Conservation (phyloP, 78 protist genomes). For the Paulinella micropora region DNA sequence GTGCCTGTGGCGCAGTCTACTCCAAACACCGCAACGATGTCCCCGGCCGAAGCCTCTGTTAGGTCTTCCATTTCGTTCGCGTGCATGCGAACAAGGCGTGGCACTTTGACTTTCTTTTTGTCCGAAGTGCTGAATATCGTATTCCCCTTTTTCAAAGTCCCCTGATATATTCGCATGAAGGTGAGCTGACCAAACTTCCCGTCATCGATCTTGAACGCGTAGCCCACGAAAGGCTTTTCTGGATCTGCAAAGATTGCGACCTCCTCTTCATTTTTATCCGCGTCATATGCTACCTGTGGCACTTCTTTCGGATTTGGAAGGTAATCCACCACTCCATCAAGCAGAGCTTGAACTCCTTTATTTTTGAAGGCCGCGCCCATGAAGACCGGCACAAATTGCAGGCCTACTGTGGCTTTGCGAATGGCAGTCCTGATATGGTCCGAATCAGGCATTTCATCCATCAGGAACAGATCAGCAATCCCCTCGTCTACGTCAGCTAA, state of each 20-base stretch:
- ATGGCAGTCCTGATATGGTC: conserved; percentile 28
- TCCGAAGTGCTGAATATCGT: neutral
- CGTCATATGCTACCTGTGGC: neutral
- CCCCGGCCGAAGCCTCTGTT: conserved; percentile 47
- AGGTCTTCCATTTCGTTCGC: conserved; percentile 68
- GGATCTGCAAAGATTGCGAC: conserved; percentile 35
- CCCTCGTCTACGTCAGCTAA: conserved; percentile 54
- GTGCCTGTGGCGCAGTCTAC: conserved; percentile 86
- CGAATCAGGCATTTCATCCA: neutral
- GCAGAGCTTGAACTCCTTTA: conserved; percentile 77
- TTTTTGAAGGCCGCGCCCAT: conserved; percentile 83
- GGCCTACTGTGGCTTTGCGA: conserved; percentile 40
- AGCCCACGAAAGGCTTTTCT: conserved; percentile 50
- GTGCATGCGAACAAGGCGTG: conserved; percentile 46
- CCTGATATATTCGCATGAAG: conserved; percentile 84
- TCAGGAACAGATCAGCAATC: conserved; percentile 36
- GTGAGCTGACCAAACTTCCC: conserved; percentile 73
- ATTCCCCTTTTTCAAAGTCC: conserved; percentile 13
- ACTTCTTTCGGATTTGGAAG: conserved; percentile 73
- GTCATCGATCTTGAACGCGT: conserved; percentile 83
- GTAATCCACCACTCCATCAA: conserved; percentile 62
- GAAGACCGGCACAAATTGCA: conserved; percentile 63
- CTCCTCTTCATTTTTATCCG: neutral
- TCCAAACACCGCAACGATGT: conserved; percentile 88
- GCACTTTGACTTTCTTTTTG: conserved; percentile 1